These are phyloP conservation scores for Globisporangium irregulare DNA, from an alignment of 352 stramenopile species.

Conservation along the genomic window DNA sequence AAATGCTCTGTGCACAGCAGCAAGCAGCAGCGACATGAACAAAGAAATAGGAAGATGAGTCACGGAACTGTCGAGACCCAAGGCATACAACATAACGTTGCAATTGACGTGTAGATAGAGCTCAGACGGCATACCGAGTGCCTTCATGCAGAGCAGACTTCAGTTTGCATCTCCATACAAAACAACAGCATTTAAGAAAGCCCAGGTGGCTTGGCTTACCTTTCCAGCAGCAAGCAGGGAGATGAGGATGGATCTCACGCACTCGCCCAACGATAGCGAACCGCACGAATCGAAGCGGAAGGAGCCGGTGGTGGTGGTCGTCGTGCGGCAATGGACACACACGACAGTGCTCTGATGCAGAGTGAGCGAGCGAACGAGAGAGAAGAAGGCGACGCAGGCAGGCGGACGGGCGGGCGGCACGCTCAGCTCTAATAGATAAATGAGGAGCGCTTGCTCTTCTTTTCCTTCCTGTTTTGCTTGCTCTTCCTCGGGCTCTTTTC, in stretches of 20 bases:
- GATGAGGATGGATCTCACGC: not conserved
- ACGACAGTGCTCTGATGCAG: not conserved
- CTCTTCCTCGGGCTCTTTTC: not conserved
- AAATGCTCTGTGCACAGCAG: not conserved
- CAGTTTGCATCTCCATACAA: not conserved
- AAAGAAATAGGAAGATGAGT: not conserved
- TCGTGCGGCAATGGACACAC: not conserved
- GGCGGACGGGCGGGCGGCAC: not conserved
- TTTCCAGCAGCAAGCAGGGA: not conserved
- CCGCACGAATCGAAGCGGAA: not conserved
- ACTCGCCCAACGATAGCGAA: not conserved
- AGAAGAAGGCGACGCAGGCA: not conserved
- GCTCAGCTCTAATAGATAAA: constrained; percentile 10
- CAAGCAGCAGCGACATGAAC: not conserved
- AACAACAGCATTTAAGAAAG: not conserved
- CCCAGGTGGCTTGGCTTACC: not conserved
- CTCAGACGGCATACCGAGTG: no score
- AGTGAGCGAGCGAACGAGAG: not conserved
- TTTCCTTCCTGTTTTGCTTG: not conserved
- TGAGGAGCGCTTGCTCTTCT: not conserved
- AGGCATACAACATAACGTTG: not conserved
- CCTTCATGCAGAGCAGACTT: no score
- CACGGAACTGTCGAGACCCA: not conserved
- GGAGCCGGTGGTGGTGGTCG: not conserved
- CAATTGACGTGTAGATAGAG: not conserved